Evolutionary conservation across 768 basidiomycete genomes (phyloP).

Genomic region (Suillus decipiens): DNA sequence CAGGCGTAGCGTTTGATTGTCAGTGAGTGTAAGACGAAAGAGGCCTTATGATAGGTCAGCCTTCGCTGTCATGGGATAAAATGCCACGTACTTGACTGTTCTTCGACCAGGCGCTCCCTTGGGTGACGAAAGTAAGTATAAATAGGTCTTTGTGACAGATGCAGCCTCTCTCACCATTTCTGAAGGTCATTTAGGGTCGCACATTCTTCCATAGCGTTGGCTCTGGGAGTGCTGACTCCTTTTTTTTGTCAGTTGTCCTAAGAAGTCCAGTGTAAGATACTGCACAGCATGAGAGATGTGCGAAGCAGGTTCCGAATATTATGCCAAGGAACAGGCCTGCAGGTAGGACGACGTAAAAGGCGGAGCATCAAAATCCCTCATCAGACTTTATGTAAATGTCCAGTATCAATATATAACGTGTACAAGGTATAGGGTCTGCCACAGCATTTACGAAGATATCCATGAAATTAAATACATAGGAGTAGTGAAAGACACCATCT

Average conservation of each 20-base stretch:
- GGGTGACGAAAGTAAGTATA: neutral
- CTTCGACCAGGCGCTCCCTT: constrained; percentile 35
- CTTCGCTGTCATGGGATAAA: neutral
- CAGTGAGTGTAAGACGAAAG: constrained; percentile 32
- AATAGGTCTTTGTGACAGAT: constrained; percentile 1
- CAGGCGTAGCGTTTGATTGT: constrained; percentile 32
- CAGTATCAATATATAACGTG: neutral
- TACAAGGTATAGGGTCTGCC: neutral
- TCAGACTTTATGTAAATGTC: constrained; percentile 3
- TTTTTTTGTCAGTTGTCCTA: neutral
- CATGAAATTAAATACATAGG: constrained; percentile 3
- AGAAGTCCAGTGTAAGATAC: neutral
- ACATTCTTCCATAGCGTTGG: constrained; percentile 11
- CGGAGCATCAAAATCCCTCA: constrained; percentile 4
- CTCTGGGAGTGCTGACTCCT: constrained; percentile 1
- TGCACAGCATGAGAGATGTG: constrained; percentile 1
- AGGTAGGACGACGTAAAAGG: neutral
- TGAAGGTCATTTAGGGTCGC: constrained; percentile 11
- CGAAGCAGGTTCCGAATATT: constrained; percentile 5
- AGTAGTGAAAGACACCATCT: neutral
- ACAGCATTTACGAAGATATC: constrained; percentile 2
- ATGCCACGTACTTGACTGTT: constrained; percentile 34
- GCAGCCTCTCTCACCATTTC: constrained; percentile 7
- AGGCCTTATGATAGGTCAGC: constrained; percentile 19
- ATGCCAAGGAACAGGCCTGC: constrained; percentile 2